Percentiles rank a stretch among this genome's conserved stretches.
Conservation (phyloP, 108 stramenopile species). For the Phaeodactylum tricornutum region DNA sequence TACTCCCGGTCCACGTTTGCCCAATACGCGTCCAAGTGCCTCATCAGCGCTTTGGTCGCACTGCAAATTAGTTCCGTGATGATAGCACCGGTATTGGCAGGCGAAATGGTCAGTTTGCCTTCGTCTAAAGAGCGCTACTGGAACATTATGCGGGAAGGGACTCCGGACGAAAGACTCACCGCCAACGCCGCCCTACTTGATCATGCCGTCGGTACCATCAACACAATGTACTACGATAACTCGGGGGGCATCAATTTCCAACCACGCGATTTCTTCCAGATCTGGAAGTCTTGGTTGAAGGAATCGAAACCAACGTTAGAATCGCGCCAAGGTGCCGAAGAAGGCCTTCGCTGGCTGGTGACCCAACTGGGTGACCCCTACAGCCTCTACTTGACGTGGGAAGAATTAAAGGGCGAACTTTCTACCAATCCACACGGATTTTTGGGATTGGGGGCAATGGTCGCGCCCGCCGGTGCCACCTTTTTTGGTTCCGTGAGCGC, state of each 20-base stretch:
- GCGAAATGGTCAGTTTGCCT: too few species aligned
- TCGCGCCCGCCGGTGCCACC: conserved; percentile 10
- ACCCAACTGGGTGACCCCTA: conserved; percentile 58
- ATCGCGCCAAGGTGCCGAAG: conserved; percentile 43
- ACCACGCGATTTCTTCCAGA: conserved; percentile 39
- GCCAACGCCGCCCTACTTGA: conserved; percentile 67
- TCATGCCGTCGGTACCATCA: conserved; percentile 64
- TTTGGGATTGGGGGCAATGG: conserved; percentile 57
- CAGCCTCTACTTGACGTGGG: conserved; percentile 65
- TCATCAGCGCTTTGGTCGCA: too few species aligned
- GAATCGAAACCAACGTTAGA: conserved; percentile 13
- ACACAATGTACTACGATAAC: conserved; percentile 74
- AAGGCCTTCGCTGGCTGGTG: conserved; percentile 54
- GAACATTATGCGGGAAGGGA: conserved; percentile 12
- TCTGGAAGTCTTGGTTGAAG: conserved; percentile 41
- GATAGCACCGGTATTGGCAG: too few species aligned
- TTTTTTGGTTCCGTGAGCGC: conserved; percentile 1
- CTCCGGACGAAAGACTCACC: conserved; percentile 9
- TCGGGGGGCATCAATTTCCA: conserved; percentile 58
- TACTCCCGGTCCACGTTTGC: too few species aligned
- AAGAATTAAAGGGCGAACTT: conserved; percentile 52
- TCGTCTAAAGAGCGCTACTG: conserved; percentile 13
- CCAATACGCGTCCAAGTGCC: too few species aligned
- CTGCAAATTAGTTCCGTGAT: too few species aligned
- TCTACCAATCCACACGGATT: conserved; percentile 35